These are phyloP conservation scores for Stygiomarasmius scandens DNA, from an alignment of 1,284 basidiomycete species.

Conservation along the genomic window DNA sequence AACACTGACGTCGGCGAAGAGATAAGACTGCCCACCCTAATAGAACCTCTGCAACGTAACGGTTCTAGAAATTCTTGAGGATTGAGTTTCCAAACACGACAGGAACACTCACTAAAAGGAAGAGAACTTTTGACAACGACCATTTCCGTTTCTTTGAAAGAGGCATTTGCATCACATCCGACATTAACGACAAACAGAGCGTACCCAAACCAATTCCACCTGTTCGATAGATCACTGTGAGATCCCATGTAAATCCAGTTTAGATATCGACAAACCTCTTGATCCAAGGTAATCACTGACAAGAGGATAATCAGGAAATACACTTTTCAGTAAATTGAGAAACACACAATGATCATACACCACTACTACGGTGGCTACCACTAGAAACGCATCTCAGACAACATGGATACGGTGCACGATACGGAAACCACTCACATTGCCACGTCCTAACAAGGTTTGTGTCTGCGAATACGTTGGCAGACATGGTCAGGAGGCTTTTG, in stretches of 20 bases:
- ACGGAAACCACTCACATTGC: neutral
- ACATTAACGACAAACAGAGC: neutral
- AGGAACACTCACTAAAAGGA: constrained; percentile 25
- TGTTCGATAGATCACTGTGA: constrained; percentile 8
- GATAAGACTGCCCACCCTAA: neutral
- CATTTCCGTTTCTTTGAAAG: constrained; percentile 24
- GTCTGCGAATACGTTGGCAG: too few species aligned
- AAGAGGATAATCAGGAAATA: neutral
- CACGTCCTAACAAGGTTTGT: neutral
- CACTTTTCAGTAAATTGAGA: neutral
- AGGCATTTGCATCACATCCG: neutral
- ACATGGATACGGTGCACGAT: too few species aligned
- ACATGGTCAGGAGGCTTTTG: too few species aligned
- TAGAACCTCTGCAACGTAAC: constrained; percentile 27
- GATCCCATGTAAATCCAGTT: neutral
- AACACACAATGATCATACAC: constrained; percentile 33
- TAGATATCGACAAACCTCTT: constrained; percentile 22
- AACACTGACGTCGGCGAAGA: too few species aligned
- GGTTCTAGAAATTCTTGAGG: constrained; percentile 26
- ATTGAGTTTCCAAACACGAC: too few species aligned
- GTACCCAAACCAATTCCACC: constrained; percentile 32
- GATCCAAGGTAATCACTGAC: constrained; percentile 30
- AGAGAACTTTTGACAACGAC: constrained; percentile 26
- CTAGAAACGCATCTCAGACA: constrained; percentile 16
- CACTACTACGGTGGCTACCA: constrained; percentile 26